Percentiles rank a stretch among this genome's conserved stretches.
phyloP scores from a whole-genome alignment of 1,284 basidiomycete genomes.

The Peniophora sp. region DNA sequence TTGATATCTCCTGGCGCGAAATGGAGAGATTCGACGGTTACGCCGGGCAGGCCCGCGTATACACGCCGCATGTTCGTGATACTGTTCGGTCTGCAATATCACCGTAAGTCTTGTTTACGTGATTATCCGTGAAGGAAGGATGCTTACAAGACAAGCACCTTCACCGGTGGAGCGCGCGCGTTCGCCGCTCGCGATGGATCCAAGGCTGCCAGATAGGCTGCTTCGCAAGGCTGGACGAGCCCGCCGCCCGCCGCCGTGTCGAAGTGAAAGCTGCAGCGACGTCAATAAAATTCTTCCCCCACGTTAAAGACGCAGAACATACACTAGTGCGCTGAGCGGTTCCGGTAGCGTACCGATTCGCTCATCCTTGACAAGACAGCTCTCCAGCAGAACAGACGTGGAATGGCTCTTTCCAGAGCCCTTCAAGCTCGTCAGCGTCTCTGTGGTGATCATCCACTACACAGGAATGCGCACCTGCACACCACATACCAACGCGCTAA shows the following conservation, averaged over 20 bases:
- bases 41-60: constrained; percentile 19
- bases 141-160: constrained; percentile 11
- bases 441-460: neutral
- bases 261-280: constrained; percentile 12
- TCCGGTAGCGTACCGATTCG: constrained; percentile 18
- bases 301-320: neutral
- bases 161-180: constrained; percentile 9
- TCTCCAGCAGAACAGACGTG: constrained; percentile 21
- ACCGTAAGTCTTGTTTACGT: too few relatives aligned
- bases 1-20: constrained; percentile 22
- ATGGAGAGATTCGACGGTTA: constrained; percentile 21
- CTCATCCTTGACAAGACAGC: constrained; percentile 16
- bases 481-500: constrained; percentile 20
- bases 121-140: neutral
- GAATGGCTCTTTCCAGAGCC: constrained; percentile 24
- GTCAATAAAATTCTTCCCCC: too few relatives aligned
- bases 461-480: constrained; percentile 14
- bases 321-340: constrained; percentile 21
- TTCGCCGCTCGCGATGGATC: neutral
- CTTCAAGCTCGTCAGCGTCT: neutral
- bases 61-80: constrained; percentile 17
- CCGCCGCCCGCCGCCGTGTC: constrained; percentile 13
- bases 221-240: constrained; percentile 14
- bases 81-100: constrained; percentile 13
- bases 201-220: constrained; percentile 13